Percentiles rank a stretch among this genome's conserved stretches.
Conservation (phyloP, 306 rosid species). For the Trifolium repens region DNA sequence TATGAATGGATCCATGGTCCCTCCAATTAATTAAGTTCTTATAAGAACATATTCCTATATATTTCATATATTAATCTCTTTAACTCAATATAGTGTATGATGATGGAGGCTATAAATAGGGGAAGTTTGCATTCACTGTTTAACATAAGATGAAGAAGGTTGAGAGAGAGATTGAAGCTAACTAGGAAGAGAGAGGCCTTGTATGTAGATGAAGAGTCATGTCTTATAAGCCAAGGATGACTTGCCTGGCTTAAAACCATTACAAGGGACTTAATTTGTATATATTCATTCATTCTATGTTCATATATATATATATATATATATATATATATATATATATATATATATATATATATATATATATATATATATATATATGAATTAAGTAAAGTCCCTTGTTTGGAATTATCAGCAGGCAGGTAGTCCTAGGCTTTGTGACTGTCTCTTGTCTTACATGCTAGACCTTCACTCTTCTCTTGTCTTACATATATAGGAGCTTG, state of each 20-base stretch:
- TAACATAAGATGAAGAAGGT: slow-evolving; percentile 15
- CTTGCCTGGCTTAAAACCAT: slow-evolving; percentile 2
- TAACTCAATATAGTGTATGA: too few species aligned
- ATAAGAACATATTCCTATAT: slow-evolving; percentile 53
- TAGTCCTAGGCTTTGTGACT: slow-evolving; percentile 52
- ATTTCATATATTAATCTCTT: too few species aligned
- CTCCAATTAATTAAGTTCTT: background rate
- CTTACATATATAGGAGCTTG: too few species aligned
- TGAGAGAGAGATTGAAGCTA: background rate
- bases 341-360: too few species aligned
- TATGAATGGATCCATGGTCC: slow-evolving; percentile 38
- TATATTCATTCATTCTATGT: too few species aligned
- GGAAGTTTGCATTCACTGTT: slow-evolving; percentile 24
- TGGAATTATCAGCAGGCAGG: slow-evolving; percentile 50
- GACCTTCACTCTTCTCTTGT: slow-evolving; percentile 54
- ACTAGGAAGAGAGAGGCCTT: slow-evolving; percentile 54
- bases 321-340: too few species aligned
- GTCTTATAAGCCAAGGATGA: slow-evolving; percentile 72
- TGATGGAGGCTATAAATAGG: slow-evolving; percentile 49
- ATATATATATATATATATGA: too few species aligned
- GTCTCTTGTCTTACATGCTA: slow-evolving; percentile 69
- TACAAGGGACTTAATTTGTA: background rate
- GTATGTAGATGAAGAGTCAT: slow-evolving; percentile 69
- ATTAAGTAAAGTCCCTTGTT: background rate
- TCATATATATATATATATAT: too few species aligned